Base-by-base conservation (phyloP, 352 stramenopile species). In the Plasmopara muralis region DNA sequence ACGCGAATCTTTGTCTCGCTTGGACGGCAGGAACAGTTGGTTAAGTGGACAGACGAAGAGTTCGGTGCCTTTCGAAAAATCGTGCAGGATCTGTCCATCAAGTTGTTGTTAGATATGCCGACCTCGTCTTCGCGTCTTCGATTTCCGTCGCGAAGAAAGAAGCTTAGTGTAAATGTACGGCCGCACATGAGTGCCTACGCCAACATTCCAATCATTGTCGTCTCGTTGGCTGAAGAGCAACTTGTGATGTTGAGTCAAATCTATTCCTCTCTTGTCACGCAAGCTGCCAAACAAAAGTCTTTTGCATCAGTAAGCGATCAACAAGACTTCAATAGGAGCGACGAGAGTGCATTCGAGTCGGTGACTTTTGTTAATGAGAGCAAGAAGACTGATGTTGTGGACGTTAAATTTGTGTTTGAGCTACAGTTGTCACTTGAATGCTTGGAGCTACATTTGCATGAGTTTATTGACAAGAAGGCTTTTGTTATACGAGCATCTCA, bases 1-100 rank as follows among this genome's bases (percentile, higher is more conserved):
- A 75, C 55, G 9, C 64, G 85, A 10, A 70, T 93, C 9, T 74
- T 84, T 33, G 68, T 89, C 13, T 62, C 72, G 18, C 66, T 89
- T 14, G 77, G 79, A 0, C 45, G 55, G 12, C 57, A 81, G 4
- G 55, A 79, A 4, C 47, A 64, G 10, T 39, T 86, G 25, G 47
- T 68, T 25, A 18, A 61, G 1, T 81, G 67, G 72, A 67, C 51
- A 1, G 68, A 77, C 28, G 52, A 67, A 37, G 63, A 79, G 25
- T 47, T 79, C 16, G 38, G 41, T 5, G 15, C 47, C 14, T 79
- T 87, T 40, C 50, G 57, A 4, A 70, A 70, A 56, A 64, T 89
- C 9, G 66, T 89, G 20, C 50, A 85, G 29, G 70, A 87, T n/a
- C 56, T 89, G 9, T 86, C 64, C 14, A 35, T 86, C 45, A 64